phyloP scores from a whole-genome alignment of 2,329 filamentous ascomycete species.

The Penicillium fuscoglaucum region DNA sequence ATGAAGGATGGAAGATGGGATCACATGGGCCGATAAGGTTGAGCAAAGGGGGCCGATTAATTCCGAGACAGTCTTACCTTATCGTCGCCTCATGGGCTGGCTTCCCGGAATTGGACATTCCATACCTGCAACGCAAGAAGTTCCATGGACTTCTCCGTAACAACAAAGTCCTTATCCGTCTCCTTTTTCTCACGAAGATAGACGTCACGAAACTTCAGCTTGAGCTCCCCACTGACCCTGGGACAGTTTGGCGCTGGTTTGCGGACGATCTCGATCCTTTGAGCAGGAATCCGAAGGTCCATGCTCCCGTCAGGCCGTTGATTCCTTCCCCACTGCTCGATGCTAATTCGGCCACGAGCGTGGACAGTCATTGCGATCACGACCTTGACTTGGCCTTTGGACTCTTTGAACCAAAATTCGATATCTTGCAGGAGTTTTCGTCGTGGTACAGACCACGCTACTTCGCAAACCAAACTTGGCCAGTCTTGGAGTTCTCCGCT shows the following conservation, averaged over 20 bases:
- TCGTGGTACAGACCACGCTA: neutral
- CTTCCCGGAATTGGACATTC: neutral
- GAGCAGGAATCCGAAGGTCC: neutral
- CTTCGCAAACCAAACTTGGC: slow-evolving; percentile 13
- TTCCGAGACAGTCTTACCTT: neutral
- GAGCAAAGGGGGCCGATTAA: no score
- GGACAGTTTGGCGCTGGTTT: neutral
- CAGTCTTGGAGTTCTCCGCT: neutral
- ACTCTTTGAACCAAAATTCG: neutral
- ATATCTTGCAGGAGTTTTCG: neutral
- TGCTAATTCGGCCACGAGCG: neutral
- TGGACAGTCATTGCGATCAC: neutral
- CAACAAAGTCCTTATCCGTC: neutral
- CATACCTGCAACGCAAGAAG: neutral
- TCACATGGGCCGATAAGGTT: no score
- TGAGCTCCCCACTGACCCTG: neutral
- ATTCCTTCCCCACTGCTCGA: neutral
- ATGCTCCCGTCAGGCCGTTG: neutral
- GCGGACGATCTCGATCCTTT: neutral
- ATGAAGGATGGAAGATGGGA: no score
- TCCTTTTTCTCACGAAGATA: neutral
- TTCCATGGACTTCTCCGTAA: neutral
- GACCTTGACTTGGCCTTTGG: neutral
- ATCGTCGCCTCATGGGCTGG: neutral
- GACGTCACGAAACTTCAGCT: neutral